phyloP scores from a whole-genome alignment of 2,329 filamentous ascomycete genomes.

The Apiospora aurea region DNA sequence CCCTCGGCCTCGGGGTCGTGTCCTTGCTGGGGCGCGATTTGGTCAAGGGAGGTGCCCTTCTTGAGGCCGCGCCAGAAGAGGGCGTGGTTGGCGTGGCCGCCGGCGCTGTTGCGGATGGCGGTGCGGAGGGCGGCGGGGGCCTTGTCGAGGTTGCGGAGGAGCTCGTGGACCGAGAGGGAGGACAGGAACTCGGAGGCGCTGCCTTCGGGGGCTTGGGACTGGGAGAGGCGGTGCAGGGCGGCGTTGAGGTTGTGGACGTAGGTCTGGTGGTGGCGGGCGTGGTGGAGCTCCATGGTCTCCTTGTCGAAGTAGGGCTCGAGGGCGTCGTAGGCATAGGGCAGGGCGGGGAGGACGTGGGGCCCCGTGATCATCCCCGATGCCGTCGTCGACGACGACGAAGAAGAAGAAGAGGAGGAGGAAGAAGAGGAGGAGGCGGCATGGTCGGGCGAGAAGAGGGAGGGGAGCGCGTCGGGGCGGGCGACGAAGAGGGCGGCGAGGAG shows the following conservation, averaged over 20 bases:
- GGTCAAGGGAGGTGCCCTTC: background rate
- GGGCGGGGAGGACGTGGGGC: background rate
- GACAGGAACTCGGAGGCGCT: background rate
- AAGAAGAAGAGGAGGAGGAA: background rate
- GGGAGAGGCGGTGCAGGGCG: background rate
- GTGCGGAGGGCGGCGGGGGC: background rate
- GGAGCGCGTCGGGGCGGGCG: background rate
- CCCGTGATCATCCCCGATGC: background rate
- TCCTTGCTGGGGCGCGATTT: too few species aligned
- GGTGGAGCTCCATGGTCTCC: constrained; percentile 23
- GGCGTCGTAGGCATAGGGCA: constrained; percentile 23
- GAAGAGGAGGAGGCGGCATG: background rate
- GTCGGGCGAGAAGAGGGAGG: background rate
- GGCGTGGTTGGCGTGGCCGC: constrained; percentile 22
- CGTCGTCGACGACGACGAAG: too few species aligned
- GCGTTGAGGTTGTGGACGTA: constrained; percentile 22
- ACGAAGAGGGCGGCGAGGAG: constrained; percentile 14
- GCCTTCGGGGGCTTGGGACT: background rate
- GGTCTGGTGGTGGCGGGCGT: constrained; percentile 20
- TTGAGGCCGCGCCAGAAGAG: constrained; percentile 23
- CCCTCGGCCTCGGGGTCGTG: too few species aligned
- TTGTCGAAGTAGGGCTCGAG: constrained; percentile 23
- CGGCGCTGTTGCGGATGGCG: constrained; percentile 17
- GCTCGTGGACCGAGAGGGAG: background rate
- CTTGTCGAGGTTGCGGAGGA: background rate